Evolutionary conservation across 164 flowering plant species (phyloP).

Genomic region (Magnolia officinalis): DNA sequence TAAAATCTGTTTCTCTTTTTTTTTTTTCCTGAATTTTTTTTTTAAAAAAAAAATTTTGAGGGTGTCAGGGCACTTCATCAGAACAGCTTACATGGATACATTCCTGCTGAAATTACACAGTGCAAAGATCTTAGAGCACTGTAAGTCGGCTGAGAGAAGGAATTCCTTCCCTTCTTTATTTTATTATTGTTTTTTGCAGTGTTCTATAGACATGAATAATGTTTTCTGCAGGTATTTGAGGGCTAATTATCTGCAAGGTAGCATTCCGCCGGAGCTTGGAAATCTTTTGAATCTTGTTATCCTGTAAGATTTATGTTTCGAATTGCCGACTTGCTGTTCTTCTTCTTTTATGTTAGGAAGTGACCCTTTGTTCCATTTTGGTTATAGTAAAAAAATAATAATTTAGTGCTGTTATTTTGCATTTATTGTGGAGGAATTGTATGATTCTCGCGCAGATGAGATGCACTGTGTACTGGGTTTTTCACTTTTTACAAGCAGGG

Average conservation of each 20-base stretch:
- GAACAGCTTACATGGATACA: constrained; percentile 77
- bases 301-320: constrained; percentile 43
- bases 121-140: constrained; percentile 81
- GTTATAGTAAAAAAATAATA: too few relatives aligned
- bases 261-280: constrained; percentile 82
- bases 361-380: too few relatives aligned
- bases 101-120: constrained; percentile 74
- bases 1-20: neutral
- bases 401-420: too few relatives aligned
- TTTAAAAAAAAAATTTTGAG: neutral
- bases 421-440: too few relatives aligned
- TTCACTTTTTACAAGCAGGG: too few relatives aligned
- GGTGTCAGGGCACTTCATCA: constrained; percentile 79
- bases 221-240: constrained; percentile 60
- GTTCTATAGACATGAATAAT: neutral
- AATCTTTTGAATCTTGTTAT: constrained; percentile 67
- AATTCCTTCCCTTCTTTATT: neutral
- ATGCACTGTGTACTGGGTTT: too few relatives aligned
- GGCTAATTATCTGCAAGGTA: constrained; percentile 90
- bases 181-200: neutral
- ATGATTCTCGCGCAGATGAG: too few relatives aligned
- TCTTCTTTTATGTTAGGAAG: neutral
- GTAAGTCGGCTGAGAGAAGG: constrained; percentile 39
- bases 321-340: neutral
- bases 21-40: neutral